phyloP scores from a whole-genome alignment of 768 basidiomycete genomes.

The Mycena albidolilacea region DNA sequence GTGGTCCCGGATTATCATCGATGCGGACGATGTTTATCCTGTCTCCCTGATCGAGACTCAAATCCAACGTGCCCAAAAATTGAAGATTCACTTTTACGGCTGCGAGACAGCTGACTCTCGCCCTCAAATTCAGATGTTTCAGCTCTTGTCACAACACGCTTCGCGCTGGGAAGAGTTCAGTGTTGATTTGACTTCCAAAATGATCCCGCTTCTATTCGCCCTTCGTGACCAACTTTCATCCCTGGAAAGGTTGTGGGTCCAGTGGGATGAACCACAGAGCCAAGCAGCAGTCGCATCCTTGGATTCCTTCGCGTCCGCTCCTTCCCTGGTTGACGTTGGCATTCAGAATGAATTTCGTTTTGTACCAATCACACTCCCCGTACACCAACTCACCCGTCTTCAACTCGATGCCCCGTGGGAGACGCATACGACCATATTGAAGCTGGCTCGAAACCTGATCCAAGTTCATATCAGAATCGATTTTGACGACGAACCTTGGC shows the following conservation, averaged over 20 bases:
- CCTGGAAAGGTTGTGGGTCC: background rate
- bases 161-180: slow-evolving; percentile 12
- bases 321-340: slow-evolving; percentile 1
- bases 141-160: background rate
- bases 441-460: too few relatives aligned
- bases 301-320: slow-evolving; percentile 4
- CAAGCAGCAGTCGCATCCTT: background rate
- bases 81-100: slow-evolving; percentile 15
- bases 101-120: background rate
- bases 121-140: slow-evolving; percentile 1
- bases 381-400: background rate
- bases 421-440: too few relatives aligned
- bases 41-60: background rate
- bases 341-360: background rate
- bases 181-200: background rate
- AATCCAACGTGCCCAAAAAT: background rate
- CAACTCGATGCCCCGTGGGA: too few relatives aligned
- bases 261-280: background rate
- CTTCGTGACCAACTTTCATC: background rate
- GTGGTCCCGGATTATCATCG: slow-evolving; percentile 16
- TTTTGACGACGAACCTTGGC: too few relatives aligned
- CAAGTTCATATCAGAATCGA: too few relatives aligned
- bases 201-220: background rate
- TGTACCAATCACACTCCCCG: background rate
- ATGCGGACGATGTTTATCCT: background rate